A percentile compares a stretch with the other conserved stretches of the same genome.
Evolutionary conservation across 202 grass and related monocot species (phyloP).

Genomic region (Elaeis oleifera): DNA sequence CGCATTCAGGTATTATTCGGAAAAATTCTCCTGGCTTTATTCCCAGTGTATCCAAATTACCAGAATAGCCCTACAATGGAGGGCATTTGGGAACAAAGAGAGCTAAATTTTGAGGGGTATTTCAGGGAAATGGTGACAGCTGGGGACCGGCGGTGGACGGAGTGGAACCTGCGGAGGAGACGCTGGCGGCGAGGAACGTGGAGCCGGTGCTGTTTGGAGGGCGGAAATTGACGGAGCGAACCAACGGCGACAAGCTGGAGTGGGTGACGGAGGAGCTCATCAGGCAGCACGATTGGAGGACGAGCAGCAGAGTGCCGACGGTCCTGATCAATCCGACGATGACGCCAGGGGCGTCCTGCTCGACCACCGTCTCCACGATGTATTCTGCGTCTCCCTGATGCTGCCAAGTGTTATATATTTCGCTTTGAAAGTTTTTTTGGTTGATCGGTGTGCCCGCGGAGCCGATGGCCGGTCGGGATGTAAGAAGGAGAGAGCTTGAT

Average conservation of each 20-base stretch:
- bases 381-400: slow-evolving; percentile 46
- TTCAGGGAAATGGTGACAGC: slow-evolving; percentile 47
- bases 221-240: slow-evolving; percentile 51
- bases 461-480: slow-evolving; percentile 29
- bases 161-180: slow-evolving; percentile 20
- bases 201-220: slow-evolving; percentile 62
- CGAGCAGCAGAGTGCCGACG: slow-evolving; percentile 38
- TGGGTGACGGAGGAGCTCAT: slow-evolving; percentile 46
- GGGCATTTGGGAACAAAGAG: neutral
- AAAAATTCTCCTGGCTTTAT: neutral
- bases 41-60: neutral
- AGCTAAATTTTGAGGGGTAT: neutral
- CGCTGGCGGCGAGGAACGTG: slow-evolving; percentile 43
- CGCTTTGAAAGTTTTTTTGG: neutral
- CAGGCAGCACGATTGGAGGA: slow-evolving; percentile 45
- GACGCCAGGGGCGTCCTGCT: slow-evolving; percentile 59
- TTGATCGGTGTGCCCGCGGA: neutral
- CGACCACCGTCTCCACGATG: slow-evolving; percentile 37
- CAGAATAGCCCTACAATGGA: neutral
- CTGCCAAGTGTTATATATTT: neutral
- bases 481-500: slow-evolving; percentile 6
- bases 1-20: slow-evolving; percentile 47
- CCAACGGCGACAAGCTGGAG: slow-evolving; percentile 61
- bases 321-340: slow-evolving; percentile 51
- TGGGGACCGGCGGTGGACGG: slow-evolving; percentile 10